phyloP scores from a whole-genome alignment of 176 grass and related monocot genomes.

The Tillandsia leiboldiana region DNA sequence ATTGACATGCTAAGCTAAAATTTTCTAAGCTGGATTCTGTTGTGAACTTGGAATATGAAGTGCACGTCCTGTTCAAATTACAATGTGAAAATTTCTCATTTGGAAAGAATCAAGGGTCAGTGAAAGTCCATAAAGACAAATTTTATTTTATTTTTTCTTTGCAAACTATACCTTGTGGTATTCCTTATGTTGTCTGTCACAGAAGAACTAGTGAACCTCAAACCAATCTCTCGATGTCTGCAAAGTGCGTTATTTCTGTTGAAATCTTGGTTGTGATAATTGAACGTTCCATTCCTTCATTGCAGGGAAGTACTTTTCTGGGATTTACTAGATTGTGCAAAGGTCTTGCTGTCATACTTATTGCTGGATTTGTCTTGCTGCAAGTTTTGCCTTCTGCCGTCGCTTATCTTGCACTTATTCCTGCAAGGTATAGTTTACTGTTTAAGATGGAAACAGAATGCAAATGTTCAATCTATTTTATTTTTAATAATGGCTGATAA shows the following conservation, averaged over 20 bases:
- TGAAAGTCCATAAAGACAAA: too few species aligned
- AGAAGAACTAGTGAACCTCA: not conserved
- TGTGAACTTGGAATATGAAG: too few species aligned
- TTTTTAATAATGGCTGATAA: not conserved
- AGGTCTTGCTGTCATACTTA: slow-evolving; percentile 63
- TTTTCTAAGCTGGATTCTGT: too few species aligned
- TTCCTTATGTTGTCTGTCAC: not conserved
- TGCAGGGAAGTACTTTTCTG: slow-evolving; percentile 65
- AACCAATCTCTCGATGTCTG: not conserved
- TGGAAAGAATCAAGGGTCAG: too few species aligned
- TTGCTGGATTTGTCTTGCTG: slow-evolving; percentile 55
- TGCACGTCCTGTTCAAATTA: too few species aligned
- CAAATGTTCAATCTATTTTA: not conserved
- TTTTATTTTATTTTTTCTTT: too few species aligned
- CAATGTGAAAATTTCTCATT: too few species aligned
- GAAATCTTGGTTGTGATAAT: not conserved
- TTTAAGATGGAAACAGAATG: slow-evolving; percentile 7
- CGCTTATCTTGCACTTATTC: slow-evolving; percentile 78
- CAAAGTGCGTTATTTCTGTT: not conserved
- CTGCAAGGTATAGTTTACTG: slow-evolving; percentile 43
- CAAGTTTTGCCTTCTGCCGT: slow-evolving; percentile 66
- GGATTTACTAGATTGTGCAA: slow-evolving; percentile 93
- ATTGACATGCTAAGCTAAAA: too few species aligned
- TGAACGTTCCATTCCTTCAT: not conserved
- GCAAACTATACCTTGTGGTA: not conserved